These are phyloP conservation scores for Ophiognomonia clavigignenti-juglandacearum DNA, from an alignment of 2,329 filamentous ascomycete species.

Conservation along the genomic window DNA sequence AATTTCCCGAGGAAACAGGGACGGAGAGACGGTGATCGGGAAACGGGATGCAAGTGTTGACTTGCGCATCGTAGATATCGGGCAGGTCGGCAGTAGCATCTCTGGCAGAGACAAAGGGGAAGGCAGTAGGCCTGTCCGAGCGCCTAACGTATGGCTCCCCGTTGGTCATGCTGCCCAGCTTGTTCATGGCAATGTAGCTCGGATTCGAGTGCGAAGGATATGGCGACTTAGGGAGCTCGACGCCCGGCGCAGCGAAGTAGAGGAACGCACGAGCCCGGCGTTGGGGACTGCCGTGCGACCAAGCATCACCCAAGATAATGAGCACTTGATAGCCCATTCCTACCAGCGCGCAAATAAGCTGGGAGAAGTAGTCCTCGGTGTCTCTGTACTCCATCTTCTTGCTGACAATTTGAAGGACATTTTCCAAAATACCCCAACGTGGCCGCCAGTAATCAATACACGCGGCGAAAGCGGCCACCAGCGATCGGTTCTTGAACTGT, in stretches of 20 bases:
- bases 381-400: constrained; percentile 26
- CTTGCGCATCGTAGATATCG: constrained; percentile 53
- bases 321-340: constrained; percentile 73
- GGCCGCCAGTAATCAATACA: constrained; percentile 72
- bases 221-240: constrained; percentile 51
- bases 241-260: constrained; percentile 63
- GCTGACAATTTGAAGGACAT: constrained; percentile 63
- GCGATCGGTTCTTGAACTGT: constrained; percentile 67
- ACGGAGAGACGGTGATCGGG: constrained; percentile 63
- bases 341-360: constrained; percentile 68
- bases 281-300: constrained; percentile 64
- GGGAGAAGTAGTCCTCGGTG: constrained; percentile 63
- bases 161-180: constrained; percentile 56
- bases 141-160: constrained; percentile 55
- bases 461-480: constrained; percentile 71
- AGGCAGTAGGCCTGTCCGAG: constrained; percentile 48
- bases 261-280: constrained; percentile 65
- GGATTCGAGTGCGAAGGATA: constrained; percentile 60
- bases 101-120: constrained; percentile 48
- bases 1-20: constrained; percentile 29
- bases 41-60: constrained; percentile 56
- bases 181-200: constrained; percentile 19
- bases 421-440: constrained; percentile 71
- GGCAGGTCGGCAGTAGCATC: constrained; percentile 59
- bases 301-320: constrained; percentile 64